Conservation (phyloP, 2,329 filamentous ascomycete genomes). For the Pseudogymnoascus sp. region DNA sequence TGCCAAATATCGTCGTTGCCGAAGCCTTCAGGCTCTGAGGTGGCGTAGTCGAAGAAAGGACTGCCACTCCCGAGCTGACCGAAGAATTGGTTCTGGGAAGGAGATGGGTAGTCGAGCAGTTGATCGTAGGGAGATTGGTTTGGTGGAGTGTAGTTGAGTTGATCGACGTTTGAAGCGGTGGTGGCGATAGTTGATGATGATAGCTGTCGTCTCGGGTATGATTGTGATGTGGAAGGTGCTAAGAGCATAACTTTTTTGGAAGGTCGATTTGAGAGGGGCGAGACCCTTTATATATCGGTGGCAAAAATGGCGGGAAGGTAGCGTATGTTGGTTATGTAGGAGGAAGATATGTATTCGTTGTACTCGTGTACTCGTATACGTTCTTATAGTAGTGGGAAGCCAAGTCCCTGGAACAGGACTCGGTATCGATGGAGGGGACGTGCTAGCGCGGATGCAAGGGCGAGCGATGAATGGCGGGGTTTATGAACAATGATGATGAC, state of each 20-base stretch:
- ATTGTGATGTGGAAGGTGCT: background rate
- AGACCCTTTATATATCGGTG: constrained; percentile 7
- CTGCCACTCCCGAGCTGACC: background rate
- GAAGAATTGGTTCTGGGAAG: background rate
- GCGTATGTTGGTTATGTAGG: background rate
- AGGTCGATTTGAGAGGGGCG: background rate
- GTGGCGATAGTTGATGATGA: background rate
- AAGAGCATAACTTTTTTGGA: constrained; percentile 6
- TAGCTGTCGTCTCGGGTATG: constrained; percentile 7
- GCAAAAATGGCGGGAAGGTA: background rate
- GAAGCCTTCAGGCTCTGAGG: background rate
- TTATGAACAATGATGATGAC: background rate
- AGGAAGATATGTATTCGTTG: constrained; percentile 2
- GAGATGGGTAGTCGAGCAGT: background rate
- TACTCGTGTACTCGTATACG: background rate
- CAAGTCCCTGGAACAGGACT: background rate
- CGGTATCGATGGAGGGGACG: background rate
- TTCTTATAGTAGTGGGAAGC: background rate
- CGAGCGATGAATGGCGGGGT: background rate
- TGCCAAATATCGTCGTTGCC: constrained; percentile 5
- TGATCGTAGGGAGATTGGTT: background rate
- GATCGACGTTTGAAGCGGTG: background rate
- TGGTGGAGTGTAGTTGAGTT: background rate
- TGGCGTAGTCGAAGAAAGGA: background rate
- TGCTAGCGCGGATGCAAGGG: background rate